Evolutionary conservation across 345 rosid genomes (phyloP), one percentile per base, ranked within the genome.

Genomic region (Eucalyptus grandis): DNA sequence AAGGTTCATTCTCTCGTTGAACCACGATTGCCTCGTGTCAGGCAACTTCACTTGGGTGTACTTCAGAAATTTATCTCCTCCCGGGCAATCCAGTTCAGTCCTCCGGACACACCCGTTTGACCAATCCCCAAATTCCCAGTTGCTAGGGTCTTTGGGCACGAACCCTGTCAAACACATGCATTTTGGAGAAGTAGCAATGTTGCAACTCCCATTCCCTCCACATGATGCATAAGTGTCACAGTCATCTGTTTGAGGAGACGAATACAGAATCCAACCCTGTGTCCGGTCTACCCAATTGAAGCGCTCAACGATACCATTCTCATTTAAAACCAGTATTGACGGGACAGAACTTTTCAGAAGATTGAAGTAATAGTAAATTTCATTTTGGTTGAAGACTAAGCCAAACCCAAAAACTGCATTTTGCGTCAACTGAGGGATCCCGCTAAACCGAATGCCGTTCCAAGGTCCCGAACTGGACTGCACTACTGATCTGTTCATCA

Each of bases 381-480:
- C 94, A 0, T 92, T 86, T 83, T 89, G 65, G 47, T 87, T 85
- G 4, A 80, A 53, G 14, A 92, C 88, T 56, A 95, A 92, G 67
- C 34, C 50, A 60, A 86, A 92, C 6, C 50, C 34, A 13, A 91
- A 90, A 72, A 88, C 19, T 31, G 91, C 87, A 53, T 91, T 86
- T 9, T 90, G 86, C 58, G 53, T 46, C 90, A 89, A 86, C 56
- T 91, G 92, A 34, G 95, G 94, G 13, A 90, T 90, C 34, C 95
- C 96, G 87, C 95, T 92, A 69, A 91, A 94, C 88, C 93, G 88
- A 11, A 69, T 6, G 6, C 95, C 96, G 82, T 94, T 93, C 96
- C 95, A 95, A 2, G 94, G 91, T 6, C 96, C 96, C 5, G 92
- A 90, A 4, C 96, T 82, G 50, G 89, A 92, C 31, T 22, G 34